A percentile compares a stretch with the other conserved stretches of the same genome.
Evolutionary conservation across 31 red algal species (phyloP).

Genomic region (Odonthalia washingtoniensis): DNA sequence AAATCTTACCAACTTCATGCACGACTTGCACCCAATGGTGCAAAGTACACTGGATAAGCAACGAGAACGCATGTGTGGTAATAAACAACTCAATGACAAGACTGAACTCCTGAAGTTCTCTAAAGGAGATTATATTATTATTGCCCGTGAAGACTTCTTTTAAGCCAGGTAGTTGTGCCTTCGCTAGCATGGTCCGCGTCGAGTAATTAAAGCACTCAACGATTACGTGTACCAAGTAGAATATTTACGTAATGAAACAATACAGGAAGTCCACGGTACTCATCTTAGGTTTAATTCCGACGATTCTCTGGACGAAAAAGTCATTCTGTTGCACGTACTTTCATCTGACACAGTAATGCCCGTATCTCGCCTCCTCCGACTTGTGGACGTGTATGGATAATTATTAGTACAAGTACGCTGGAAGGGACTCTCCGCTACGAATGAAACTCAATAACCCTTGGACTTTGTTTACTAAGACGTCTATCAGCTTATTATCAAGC

Average conservation of each 20-base stretch:
- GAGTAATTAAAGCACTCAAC: not conserved
- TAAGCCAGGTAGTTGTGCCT: not conserved
- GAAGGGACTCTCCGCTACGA: not conserved
- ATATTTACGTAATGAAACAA: not conserved
- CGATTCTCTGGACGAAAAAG: not conserved
- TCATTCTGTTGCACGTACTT: not conserved
- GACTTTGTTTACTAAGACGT: not conserved
- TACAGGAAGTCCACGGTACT: not conserved
- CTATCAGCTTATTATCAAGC: not conserved
- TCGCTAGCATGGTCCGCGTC: not conserved
- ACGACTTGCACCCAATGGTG: not conserved
- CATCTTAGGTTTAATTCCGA: not conserved
- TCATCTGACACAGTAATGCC: not conserved
- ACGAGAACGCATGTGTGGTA: not conserved
- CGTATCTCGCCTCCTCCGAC: not conserved
- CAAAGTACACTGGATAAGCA: not conserved
- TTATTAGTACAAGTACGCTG: not conserved
- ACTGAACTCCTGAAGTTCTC: not conserved
- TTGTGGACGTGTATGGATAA: not conserved
- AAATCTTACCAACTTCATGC: not conserved
- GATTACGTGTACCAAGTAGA: not conserved
- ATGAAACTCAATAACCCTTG: not conserved
- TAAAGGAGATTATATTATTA: not conserved
- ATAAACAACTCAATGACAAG: not conserved
- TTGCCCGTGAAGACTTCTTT: not conserved